phyloP scores from a whole-genome alignment of 2,329 filamentous ascomycete species.

The Fusarium sp. region DNA sequence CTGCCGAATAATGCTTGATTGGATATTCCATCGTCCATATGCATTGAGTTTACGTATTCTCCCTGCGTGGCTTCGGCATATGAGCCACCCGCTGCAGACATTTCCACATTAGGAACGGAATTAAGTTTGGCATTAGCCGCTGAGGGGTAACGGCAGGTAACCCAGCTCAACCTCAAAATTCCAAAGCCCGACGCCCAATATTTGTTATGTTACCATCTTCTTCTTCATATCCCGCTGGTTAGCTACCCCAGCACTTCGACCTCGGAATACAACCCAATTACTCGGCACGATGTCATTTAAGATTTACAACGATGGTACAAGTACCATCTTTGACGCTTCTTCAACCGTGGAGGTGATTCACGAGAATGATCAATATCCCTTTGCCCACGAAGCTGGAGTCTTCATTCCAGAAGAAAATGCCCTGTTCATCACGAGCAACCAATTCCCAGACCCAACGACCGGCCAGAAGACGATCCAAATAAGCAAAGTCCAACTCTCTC shows the following conservation, averaged over 20 bases:
- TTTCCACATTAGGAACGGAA: not conserved
- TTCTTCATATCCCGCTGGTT: not conserved
- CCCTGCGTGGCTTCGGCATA: not conserved
- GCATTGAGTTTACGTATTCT: not conserved
- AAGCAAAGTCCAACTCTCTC: conserved; percentile 42
- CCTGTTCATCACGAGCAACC: conserved; percentile 53
- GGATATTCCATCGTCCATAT: too few relatives aligned
- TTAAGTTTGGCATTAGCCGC: not conserved
- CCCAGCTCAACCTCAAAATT: not conserved
- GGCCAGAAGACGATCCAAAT: conserved; percentile 48
- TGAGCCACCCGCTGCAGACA: not conserved
- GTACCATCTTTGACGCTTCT: conserved; percentile 49
- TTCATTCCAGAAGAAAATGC: conserved; percentile 47
- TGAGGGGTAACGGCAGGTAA: conserved; percentile 24
- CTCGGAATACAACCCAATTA: not conserved
- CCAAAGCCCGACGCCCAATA: conserved; percentile 7
- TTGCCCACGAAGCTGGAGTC: conserved; percentile 62
- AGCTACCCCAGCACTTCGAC: not conserved
- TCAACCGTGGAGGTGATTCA: conserved; percentile 53
- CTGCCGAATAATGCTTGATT: not conserved
- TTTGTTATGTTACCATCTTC: not conserved
- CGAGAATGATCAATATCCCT: conserved; percentile 55
- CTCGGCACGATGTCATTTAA: conserved; percentile 6
- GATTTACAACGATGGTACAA: conserved; percentile 24
- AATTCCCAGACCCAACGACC: conserved; percentile 37